A percentile compares a stretch with the other conserved stretches of the same genome.
Evolutionary conservation across 768 basidiomycete genomes (phyloP).

Genomic region (Boletus subcaerulescens): DNA sequence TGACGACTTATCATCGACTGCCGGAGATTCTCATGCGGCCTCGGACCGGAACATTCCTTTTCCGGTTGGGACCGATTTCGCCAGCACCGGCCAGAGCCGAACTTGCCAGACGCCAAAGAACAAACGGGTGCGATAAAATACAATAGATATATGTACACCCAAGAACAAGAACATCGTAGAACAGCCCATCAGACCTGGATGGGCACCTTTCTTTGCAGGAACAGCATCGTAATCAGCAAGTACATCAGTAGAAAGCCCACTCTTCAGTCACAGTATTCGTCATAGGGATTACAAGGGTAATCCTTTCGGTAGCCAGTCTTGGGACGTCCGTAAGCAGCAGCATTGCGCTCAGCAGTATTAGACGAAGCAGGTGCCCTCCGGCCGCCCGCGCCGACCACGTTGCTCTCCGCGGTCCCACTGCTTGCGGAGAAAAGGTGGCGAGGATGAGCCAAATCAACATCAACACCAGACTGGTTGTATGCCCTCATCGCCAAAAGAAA

Average conservation of each 20-base stretch:
- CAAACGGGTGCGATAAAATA: conserved; percentile 14
- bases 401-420: conserved; percentile 33
- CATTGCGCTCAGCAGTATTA: conserved; percentile 28
- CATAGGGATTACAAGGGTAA: conserved; percentile 56
- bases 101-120: conserved; percentile 10
- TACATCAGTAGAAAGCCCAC: conserved; percentile 48
- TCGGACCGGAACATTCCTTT: conserved; percentile 22
- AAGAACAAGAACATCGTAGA: conserved; percentile 7
- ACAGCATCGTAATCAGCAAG: background rate
- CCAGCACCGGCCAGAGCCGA: background rate
- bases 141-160: conserved; percentile 22
- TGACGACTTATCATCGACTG: conserved; percentile 16
- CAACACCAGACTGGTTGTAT: conserved; percentile 30
- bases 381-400: conserved; percentile 32
- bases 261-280: conserved; percentile 73
- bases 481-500: conserved; percentile 43
- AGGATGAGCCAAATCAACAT: conserved; percentile 30
- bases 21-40: conserved; percentile 5
- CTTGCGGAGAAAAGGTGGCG: conserved; percentile 32
- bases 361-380: conserved; percentile 23
- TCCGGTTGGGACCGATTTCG: conserved; percentile 10
- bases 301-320: conserved; percentile 38
- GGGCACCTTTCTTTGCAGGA: background rate
- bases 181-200: conserved; percentile 3
- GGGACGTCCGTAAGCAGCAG: conserved; percentile 28